A percentile compares a stretch with the other conserved stretches of the same genome.
phyloP scores from a whole-genome alignment of 1,139 yeast species.

The Geotrichum citri-aurantii region DNA sequence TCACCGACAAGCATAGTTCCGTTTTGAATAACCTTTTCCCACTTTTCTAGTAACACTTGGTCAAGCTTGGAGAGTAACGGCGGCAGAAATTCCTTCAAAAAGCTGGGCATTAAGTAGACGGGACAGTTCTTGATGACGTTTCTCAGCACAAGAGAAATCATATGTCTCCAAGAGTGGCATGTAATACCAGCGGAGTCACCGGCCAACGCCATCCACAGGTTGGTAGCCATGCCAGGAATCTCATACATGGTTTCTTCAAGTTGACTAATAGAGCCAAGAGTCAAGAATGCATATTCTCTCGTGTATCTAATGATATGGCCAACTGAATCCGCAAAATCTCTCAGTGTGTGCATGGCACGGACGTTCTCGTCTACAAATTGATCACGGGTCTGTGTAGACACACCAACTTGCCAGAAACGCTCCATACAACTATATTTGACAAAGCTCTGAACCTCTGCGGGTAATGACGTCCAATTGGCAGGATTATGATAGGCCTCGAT shows the following conservation, averaged over 20 bases:
- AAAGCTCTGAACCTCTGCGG: slow-evolving; percentile 84
- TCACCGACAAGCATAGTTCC: slow-evolving; percentile 65
- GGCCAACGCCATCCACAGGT: slow-evolving; percentile 80
- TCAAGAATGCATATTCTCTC: slow-evolving; percentile 87
- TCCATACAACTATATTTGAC: slow-evolving; percentile 84
- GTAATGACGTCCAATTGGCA: slow-evolving; percentile 80
- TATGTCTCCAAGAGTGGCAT: slow-evolving; percentile 94
- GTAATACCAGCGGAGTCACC: slow-evolving; percentile 85
- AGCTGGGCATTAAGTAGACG: slow-evolving; percentile 53
- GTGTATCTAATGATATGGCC: slow-evolving; percentile 95
- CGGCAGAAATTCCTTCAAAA: slow-evolving; percentile 75
- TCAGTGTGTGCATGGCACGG: slow-evolving; percentile 82
- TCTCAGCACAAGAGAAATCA: slow-evolving; percentile 83
- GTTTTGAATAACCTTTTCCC: slow-evolving; percentile 66
- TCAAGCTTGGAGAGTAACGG: slow-evolving; percentile 69
- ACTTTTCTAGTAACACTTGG: slow-evolving; percentile 57
- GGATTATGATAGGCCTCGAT: slow-evolving; percentile 95
- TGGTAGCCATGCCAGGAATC: slow-evolving; percentile 70
- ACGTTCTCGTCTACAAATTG: slow-evolving; percentile 93
- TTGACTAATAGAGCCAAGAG: slow-evolving; percentile 85
- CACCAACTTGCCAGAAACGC: slow-evolving; percentile 98
- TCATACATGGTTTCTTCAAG: slow-evolving; percentile 85
- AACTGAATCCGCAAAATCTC: slow-evolving; percentile 98
- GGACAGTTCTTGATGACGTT: slow-evolving; percentile 90
- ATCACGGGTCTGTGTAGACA: slow-evolving; percentile 88